Base-by-base conservation (phyloP, 176 grass and related monocot genomes). In the Echinochloa phyllopogon region DNA sequence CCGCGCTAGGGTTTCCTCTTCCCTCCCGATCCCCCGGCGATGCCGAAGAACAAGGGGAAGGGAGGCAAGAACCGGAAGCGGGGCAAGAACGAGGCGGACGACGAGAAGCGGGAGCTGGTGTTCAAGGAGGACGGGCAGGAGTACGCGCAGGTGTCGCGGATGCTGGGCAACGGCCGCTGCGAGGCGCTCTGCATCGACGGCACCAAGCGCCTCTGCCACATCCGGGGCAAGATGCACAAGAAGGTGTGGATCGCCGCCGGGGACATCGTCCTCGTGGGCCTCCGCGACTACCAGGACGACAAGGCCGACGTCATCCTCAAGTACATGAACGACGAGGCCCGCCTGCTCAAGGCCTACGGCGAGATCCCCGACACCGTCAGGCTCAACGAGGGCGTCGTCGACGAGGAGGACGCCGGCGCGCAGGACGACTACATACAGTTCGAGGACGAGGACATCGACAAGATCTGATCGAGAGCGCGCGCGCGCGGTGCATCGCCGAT, bases 1-100 rank as follows among this genome's bases (percentile, higher is more conserved):
- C 15, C 8, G 55, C 83, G 42, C 14, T 50, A 82, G 83, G 88
- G 63, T 85, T 78, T 23, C 44, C 10, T 57, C 33, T 61, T 43
- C 57, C 43, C 45, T 43, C 57, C 43, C 45, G 69, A 71, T 33
- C 29, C 29, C 29, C 1, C 29, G 29, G 29, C 29, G 72, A 95
- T 96, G 94, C 94, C 94, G 91, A 96, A 96, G 94, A 96, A 96
- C 79, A 96, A 96, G 88, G 94, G 94, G 0, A 96, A 96, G 94
- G 94, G 94, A 93, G 94, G 94, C 17, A 96, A 96, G 91, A 96
- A 96, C 94, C 86, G 94, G 42, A 96, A 96, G 94, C 10, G 94
- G 6, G 94, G 94, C 0, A 96, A 96, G 91, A 96, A 96, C 88
- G 94, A 96, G 83, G 94, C 94, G 0, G 94, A 96, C 85, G 94